Evolutionary conservation across 2,329 filamentous ascomycete species (phyloP), one percentile per base, ranked within the genome.

Genomic region (Verticillium dahliae): DNA sequence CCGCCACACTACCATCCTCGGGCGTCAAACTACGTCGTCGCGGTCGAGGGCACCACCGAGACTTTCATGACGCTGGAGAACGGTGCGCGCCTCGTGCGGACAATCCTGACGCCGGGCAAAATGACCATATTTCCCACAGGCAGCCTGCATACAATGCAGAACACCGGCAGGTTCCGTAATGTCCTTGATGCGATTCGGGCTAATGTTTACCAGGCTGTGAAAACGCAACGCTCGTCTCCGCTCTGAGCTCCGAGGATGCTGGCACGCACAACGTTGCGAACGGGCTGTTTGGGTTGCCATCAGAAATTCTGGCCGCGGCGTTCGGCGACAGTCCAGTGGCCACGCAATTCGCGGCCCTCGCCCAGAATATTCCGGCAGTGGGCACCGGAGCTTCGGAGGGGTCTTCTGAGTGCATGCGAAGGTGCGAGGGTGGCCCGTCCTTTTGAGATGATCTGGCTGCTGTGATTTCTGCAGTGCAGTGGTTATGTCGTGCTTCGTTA

Each of bases 11-110:
- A 76, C 31, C 81, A 84, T 63, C 78, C 79, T 1, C 73, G 81
- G 6, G 81, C 78, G 2, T 73, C 75, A 27, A 84, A 84, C 64
- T 74, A 76, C 41, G 80, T 83, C 13, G 74, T 81, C 6, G 75
- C 76, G 0, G 70, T 81, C 22, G 69, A 71, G 18, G 81, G 80
- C n/a, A 79, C 75, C 45, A 82, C 78, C 6, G 77, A 76, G 52
- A 83, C 79, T 10, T 83, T 74, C 67, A 83, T 83, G 79, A 75
- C 78, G 54, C 73, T 77, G 60, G 81, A 83, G 69, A 83, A 83
- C 62, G 80, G 80, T 2, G 80, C 78, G 0, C 70, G 71, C 9
- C 71, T 75, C 1, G 72, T 82, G 4, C 73, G 66, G 37, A 72
- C 75, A 15, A 73, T 71, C 1, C 70, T 83, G 41, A 73, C 69